Conservation (phyloP, 768 basidiomycete species). For the Leucosporidium creatinivorum region DNA sequence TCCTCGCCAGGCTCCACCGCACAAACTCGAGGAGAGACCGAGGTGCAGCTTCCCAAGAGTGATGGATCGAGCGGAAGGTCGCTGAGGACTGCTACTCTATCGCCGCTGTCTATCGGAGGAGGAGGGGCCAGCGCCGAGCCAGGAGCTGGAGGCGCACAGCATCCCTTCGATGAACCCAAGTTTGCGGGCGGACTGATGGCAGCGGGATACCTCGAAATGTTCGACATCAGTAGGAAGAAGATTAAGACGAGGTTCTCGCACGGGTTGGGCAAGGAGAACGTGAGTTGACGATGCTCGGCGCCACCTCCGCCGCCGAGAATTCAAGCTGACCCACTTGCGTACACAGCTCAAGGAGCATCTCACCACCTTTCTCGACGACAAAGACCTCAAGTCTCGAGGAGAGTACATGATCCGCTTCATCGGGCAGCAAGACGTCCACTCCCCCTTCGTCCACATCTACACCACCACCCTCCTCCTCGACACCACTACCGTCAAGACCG, state of each 20-base stretch:
- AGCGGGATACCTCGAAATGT: conserved; percentile 16
- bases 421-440: conserved; percentile 14
- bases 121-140: background rate
- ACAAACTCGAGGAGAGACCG: no score
- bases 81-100: background rate
- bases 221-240: conserved; percentile 24
- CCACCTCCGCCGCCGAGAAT: background rate
- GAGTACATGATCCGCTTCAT: conserved; percentile 28
- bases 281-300: background rate
- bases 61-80: background rate
- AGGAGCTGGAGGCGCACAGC: background rate
- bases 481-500: background rate
- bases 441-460: conserved; percentile 19
- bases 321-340: no score
- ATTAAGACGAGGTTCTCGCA: conserved; percentile 24
- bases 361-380: conserved; percentile 12
- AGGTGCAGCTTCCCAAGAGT: background rate
- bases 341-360: conserved; percentile 16
- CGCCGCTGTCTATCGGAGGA: background rate
- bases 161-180: conserved; percentile 2
- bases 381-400: conserved; percentile 6
- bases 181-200: background rate
- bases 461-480: conserved; percentile 1
- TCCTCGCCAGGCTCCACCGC: no score
- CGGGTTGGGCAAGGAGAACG: conserved; percentile 18